phyloP scores from a whole-genome alignment of 108 stramenopile genomes.

The Cyclotella sp. region DNA sequence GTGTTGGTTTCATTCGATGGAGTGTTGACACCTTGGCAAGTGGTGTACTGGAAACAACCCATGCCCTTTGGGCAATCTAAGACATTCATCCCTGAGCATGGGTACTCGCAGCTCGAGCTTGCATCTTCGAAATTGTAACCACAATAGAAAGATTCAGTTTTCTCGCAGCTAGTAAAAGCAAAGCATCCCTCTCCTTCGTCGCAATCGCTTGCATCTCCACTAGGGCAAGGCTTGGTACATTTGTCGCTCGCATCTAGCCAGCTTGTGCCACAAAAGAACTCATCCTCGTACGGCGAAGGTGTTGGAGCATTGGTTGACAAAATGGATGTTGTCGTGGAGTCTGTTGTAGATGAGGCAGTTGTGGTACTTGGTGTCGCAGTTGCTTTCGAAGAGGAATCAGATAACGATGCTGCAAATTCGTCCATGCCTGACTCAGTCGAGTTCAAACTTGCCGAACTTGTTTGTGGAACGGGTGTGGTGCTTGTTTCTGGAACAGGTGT shows the following conservation, averaged over 20 bases:
- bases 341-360: background rate
- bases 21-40: conserved; percentile 27
- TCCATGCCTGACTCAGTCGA: too few species aligned
- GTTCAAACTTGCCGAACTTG: too few species aligned
- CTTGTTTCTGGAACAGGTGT: too few species aligned
- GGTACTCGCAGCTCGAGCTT: conserved; percentile 26
- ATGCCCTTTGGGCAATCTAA: conserved; percentile 30
- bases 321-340: background rate
- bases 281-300: background rate
- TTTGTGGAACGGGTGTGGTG: too few species aligned
- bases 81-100: conserved; percentile 23
- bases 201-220: conserved; percentile 38
- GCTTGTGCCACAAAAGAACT: conserved; percentile 38
- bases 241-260: conserved; percentile 37
- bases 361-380: background rate
- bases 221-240: conserved; percentile 26
- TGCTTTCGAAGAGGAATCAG: too few species aligned
- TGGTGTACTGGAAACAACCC: conserved; percentile 50
- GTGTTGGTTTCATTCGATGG: background rate
- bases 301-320: background rate
- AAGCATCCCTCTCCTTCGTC: conserved; percentile 32
- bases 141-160: conserved; percentile 26
- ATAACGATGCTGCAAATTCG: too few species aligned
- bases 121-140: conserved; percentile 38
- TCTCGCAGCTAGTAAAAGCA: conserved; percentile 39